Percentiles rank a stretch among this genome's conserved stretches.
phyloP scores from a whole-genome alignment of 345 rosid genomes.

The Acer yangbiense region DNA sequence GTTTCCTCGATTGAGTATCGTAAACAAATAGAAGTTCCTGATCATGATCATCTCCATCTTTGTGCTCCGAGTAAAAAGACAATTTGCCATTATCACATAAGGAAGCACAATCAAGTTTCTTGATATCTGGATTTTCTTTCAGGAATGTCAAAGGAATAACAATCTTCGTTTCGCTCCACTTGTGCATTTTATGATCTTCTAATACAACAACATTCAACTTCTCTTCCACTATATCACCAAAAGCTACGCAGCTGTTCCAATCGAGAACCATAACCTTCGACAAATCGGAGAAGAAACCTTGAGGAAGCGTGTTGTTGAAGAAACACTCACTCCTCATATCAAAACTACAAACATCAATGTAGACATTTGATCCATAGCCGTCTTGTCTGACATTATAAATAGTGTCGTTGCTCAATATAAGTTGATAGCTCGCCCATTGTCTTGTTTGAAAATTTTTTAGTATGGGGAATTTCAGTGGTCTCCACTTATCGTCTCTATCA shows the following conservation, averaged over 20 bases:
- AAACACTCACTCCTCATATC: neutral
- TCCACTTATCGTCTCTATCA: neutral
- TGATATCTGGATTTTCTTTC: neutral
- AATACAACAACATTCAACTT: neutral
- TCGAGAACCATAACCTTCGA: neutral
- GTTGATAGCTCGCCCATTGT: no score
- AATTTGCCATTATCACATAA: neutral
- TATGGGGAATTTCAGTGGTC: neutral
- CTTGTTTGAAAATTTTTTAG: neutral
- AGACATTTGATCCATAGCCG: neutral
- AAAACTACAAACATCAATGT: neutral
- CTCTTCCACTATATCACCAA: neutral
- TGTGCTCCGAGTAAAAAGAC: neutral
- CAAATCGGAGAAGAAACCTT: neutral
- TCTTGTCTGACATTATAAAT: neutral
- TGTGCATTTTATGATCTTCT: neutral
- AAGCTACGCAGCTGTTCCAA: neutral
- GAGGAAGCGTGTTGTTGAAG: neutral
- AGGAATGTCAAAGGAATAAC: neutral
- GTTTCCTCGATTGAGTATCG: neutral
- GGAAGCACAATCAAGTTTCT: neutral
- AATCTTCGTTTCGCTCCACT: conserved; percentile 8
- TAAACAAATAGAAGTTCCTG: neutral
- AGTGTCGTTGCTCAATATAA: neutral
- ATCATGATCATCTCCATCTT: neutral